Conservation (phyloP, 768 basidiomycete genomes). For the Mycena capillaripes region DNA sequence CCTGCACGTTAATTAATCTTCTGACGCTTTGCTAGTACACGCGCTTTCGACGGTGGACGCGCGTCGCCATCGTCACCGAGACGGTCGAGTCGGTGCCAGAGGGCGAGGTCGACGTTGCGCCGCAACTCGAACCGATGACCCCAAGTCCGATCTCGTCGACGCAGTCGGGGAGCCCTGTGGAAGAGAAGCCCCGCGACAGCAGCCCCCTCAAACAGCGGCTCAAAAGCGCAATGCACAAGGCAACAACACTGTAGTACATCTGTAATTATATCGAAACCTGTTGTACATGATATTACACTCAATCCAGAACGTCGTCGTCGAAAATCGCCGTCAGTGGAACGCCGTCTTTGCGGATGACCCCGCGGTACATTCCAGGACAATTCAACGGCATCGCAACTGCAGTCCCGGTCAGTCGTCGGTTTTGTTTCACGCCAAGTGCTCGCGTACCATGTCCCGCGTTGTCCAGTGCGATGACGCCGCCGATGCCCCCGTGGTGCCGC, state of each 20-base stretch:
- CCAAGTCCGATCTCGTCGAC: neutral
- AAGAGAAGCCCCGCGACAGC: constrained; percentile 37
- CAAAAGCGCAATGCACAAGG: constrained; percentile 44
- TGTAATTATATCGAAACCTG: too few relatives aligned
- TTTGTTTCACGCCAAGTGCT: neutral
- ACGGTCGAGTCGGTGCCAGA: constrained; percentile 68
- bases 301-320: constrained; percentile 68
- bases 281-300: too few relatives aligned
- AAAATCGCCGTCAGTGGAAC: constrained; percentile 84
- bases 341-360: constrained; percentile 79
- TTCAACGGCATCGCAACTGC: constrained; percentile 84
- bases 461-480: constrained; percentile 85
- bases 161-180: constrained; percentile 28
- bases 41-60: constrained; percentile 87
- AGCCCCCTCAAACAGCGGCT: constrained; percentile 46
- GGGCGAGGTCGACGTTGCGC: constrained; percentile 46
- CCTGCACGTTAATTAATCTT: neutral
- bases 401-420: neutral
- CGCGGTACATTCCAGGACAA: constrained; percentile 87
- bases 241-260: constrained; percentile 27
- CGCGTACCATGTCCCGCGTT: constrained; percentile 73
- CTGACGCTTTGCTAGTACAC: constrained; percentile 72
- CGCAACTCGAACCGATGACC: constrained; percentile 12
- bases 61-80: constrained; percentile 85
- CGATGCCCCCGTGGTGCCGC: constrained; percentile 69